Conservation (phyloP, 2,329 filamentous ascomycete genomes). For the Leptographium wingfieldii region DNA sequence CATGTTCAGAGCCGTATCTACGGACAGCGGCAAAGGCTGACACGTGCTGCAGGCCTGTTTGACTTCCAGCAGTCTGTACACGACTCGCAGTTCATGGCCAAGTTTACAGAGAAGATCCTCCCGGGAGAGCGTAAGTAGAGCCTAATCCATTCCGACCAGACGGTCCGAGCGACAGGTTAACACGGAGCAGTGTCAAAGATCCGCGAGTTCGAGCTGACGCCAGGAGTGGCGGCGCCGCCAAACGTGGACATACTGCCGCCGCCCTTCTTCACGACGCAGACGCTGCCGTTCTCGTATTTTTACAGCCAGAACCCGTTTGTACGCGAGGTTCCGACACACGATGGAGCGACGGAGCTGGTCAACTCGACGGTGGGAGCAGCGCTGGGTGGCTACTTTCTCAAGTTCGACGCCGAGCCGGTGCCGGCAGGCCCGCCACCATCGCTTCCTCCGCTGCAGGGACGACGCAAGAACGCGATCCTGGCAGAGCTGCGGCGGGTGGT, state of each 20-base stretch:
- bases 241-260: conserved; percentile 66
- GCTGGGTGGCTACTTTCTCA: conserved; percentile 44
- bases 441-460: conserved; percentile 42
- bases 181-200: conserved; percentile 32
- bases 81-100: conserved; percentile 54
- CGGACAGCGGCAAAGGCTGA: neutral
- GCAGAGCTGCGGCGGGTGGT: conserved; percentile 52
- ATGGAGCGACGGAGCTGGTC: conserved; percentile 37
- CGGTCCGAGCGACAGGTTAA: neutral
- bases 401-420: conserved; percentile 49
- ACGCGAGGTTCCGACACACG: conserved; percentile 44
- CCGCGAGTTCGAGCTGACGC: conserved; percentile 52
- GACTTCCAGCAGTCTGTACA: conserved; percentile 76
- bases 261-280: conserved; percentile 62
- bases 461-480: conserved; percentile 51
- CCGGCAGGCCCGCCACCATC: conserved; percentile 47
- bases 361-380: conserved; percentile 46
- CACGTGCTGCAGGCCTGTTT: conserved; percentile 41
- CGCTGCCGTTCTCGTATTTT: conserved; percentile 62
- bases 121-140: conserved; percentile 50
- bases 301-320: conserved; percentile 82
- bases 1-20: neutral
- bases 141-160: conserved; percentile 7
- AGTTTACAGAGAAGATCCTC: conserved; percentile 58
- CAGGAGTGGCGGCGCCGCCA: conserved; percentile 43